Evolutionary conservation across 1,284 basidiomycete genomes (phyloP).

Genomic region (Hypsizygus ulmarius): DNA sequence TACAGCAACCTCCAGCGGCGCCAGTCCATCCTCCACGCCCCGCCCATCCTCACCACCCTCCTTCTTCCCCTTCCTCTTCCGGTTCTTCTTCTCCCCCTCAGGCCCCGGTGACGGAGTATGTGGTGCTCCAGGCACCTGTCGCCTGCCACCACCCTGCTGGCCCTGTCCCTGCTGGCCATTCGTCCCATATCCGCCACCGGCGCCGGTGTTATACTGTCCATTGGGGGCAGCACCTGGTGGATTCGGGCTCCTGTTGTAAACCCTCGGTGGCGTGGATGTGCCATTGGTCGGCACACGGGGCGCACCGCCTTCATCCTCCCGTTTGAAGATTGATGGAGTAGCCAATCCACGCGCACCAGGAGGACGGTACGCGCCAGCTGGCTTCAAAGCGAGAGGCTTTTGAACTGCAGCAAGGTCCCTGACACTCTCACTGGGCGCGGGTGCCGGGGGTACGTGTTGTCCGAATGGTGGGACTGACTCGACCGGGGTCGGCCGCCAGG

Average conservation of each 20-base stretch:
- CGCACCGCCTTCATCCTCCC: conserved; percentile 80
- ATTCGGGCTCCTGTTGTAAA: conserved; percentile 59
- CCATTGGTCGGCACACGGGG: conserved; percentile 49
- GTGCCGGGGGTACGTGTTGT: conserved; percentile 69
- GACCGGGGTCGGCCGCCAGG: conserved; percentile 78
- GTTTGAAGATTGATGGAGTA: conserved; percentile 83
- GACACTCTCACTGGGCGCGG: conserved; percentile 57
- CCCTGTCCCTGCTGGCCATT: conserved; percentile 9
- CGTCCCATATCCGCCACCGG: conserved; percentile 12
- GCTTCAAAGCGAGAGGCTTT: conserved; percentile 54
- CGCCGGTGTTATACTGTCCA: conserved; percentile 20
- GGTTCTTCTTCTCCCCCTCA: conserved; percentile 43
- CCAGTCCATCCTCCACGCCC: conserved; percentile 4
- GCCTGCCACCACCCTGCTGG: conserved; percentile 23
- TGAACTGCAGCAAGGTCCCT: conserved; percentile 36
- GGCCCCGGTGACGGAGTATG: conserved; percentile 41
- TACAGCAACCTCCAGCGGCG: conserved; percentile 20
- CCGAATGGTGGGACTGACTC: conserved; percentile 74
- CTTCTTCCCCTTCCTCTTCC: conserved; percentile 60
- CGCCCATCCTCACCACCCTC: conserved; percentile 30
- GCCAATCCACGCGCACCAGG: conserved; percentile 87
- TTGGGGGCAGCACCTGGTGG: conserved; percentile 41
- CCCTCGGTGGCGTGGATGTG: conserved; percentile 56
- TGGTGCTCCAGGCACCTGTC: conserved; percentile 70
- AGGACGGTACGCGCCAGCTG: conserved; percentile 85